Evolutionary conservation across 139 green algal genomes (phyloP), one percentile per base, ranked within the genome.

Genomic region (Eudorina sp.): DNA sequence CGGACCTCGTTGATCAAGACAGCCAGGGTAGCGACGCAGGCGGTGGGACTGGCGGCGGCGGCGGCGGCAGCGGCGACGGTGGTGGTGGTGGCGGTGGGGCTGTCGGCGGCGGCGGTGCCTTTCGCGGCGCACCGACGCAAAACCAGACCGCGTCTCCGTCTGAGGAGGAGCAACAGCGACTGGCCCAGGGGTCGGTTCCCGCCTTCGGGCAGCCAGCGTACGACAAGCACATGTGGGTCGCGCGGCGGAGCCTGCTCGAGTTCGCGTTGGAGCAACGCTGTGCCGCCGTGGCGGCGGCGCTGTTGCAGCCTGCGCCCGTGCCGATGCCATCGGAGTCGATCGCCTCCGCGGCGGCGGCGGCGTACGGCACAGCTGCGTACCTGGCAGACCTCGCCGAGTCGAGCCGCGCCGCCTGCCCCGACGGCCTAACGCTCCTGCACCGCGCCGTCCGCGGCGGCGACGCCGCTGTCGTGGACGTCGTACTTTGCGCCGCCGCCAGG

Each of bases 371-470:
- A 27, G 62, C 62, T 2, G 41, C 29, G 13, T 64, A 45, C 2
- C 45, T 80, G 64, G 2, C n/a, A 6, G 29, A 58, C 29, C 41
- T 86, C 46, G 66, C 82, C 64, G 81, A 58, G 18, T 21, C 25
- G 11, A 78, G 62, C 31, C 62, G 62, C 6, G 62, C 62, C n/a
- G 38, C 45, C 40, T 53, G n/a, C 45, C 43, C 46, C 19, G 82
- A 88, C 48, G 64, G 82, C 46, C 64, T 88, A n/a, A 80, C 82
- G 82, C 66, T 88, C 46, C 82, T 88, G 82, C 82, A 88, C 48
- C 66, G 82, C 1, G 82, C 82, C 19, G 82, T 80, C 0, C 82
- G 82, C 46, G 70, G 64, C 82, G 82, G 82, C 64, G 36, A 70
- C 36, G 27, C 38, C 53, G 53, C 34, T 16, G 69, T 66, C 2